Evolutionary conservation across 2,329 filamentous ascomycete genomes (phyloP).

Genomic region (Aspergillus sp.): DNA sequence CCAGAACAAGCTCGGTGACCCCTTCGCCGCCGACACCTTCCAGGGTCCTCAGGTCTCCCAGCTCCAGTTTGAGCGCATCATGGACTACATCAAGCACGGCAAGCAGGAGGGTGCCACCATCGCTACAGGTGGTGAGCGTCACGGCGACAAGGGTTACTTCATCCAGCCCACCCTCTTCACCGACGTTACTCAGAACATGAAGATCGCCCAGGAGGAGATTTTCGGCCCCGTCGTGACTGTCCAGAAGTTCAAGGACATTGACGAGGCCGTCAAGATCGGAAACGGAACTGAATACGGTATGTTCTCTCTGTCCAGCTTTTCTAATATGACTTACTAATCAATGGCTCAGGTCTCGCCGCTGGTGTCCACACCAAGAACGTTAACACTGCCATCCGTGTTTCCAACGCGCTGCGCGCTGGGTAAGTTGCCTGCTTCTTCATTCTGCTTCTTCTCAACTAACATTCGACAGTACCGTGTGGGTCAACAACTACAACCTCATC

Average conservation of each 20-base stretch:
- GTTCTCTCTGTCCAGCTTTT: not conserved
- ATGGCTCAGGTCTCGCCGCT: conserved; percentile 51
- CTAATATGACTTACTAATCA: not conserved
- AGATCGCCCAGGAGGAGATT: conserved; percentile 69
- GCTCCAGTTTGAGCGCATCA: conserved; percentile 78
- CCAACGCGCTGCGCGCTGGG: conserved; percentile 62
- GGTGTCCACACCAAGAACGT: conserved; percentile 69
- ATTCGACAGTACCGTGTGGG: conserved; percentile 46
- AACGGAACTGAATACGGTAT: conserved; percentile 64
- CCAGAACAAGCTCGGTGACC: conserved; percentile 70
- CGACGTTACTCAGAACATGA: conserved; percentile 61
- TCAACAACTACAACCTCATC: conserved; percentile 65
- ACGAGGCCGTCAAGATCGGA: conserved; percentile 58
- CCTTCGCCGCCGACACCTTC: conserved; percentile 69
- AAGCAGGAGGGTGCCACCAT: conserved; percentile 58
- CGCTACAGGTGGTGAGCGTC: conserved; percentile 59
- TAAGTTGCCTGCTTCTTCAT: conserved; percentile 35
- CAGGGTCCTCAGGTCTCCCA: conserved; percentile 77
- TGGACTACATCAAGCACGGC: conserved; percentile 59
- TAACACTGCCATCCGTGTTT: conserved; percentile 69
- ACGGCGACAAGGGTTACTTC: conserved; percentile 73
- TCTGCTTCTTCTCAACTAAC: conserved; percentile 1
- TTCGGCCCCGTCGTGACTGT: conserved; percentile 73
- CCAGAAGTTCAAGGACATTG: conserved; percentile 64
- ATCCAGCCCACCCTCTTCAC: conserved; percentile 78